Conservation (phyloP, 2,329 filamentous ascomycete species). For the Diaporthe nobilis region DNA sequence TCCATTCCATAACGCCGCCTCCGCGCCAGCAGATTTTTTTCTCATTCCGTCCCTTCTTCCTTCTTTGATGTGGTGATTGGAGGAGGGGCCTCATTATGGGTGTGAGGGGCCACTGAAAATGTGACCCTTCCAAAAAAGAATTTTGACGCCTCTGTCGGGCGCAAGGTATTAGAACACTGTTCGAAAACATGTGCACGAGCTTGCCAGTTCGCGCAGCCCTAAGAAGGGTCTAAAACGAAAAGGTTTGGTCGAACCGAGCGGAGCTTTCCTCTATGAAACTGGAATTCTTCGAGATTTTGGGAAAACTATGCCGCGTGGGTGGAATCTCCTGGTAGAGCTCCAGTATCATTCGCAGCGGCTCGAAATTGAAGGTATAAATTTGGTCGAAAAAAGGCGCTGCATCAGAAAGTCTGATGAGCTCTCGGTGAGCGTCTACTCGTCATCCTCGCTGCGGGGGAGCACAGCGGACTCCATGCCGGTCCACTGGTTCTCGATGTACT, state of each 20-base stretch:
- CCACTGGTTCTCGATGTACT: constrained; percentile 56
- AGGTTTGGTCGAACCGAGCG: neutral
- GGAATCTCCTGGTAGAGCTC: neutral
- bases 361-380: neutral
- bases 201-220: neutral
- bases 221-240: neutral
- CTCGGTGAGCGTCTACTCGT: constrained; percentile 17
- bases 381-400: neutral
- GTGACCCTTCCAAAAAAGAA: neutral
- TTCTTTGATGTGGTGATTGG: neutral
- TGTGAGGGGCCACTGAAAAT: neutral
- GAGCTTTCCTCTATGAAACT: neutral
- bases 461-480: constrained; percentile 52
- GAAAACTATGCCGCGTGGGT: neutral
- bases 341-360: neutral
- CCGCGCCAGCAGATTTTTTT: neutral
- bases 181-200: constrained; percentile 3
- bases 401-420: neutral
- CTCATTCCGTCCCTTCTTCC: neutral
- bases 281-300: neutral
- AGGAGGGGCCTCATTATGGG: neutral
- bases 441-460: constrained; percentile 42
- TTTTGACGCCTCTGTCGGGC: neutral
- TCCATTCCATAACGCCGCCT: constrained; percentile 14
- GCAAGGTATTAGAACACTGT: neutral